Evolutionary conservation across 2,329 filamentous ascomycete species (phyloP), one percentile per base, ranked within the genome.

Genomic region (Aspergillus uvarum): DNA sequence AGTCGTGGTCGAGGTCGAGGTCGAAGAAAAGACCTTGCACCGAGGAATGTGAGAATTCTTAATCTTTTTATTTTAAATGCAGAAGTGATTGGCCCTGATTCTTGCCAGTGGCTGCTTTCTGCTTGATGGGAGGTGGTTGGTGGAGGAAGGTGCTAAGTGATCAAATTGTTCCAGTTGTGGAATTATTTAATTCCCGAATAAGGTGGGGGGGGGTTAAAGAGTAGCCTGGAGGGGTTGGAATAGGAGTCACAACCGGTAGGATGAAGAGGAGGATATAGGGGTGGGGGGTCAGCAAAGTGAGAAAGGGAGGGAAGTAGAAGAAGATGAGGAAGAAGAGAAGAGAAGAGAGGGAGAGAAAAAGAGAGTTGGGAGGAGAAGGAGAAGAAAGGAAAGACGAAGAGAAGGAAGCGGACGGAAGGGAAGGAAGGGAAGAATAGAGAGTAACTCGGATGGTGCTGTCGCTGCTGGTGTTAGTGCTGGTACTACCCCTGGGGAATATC

Each of bases 351-450:
- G 51, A 56, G n/a, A 42, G 31, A 44, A 44, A 21, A 54, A 55
- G 56, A 58, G 55, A 47, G 57, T 59, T 49, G 44, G 19, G 14
- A 59, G 50, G 48, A 29, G 56, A 58, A 48, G 48, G 54, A 49
- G 42, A 56, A 48, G 49, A 54, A 54, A 47, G 53, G 58, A 57
- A 48, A 53, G 58, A 32, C 47, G 24, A 42, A 42, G 51, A 38
- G 55, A 56, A 58, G 54, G 44, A 49, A 62, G 61, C 62, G 63
- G 59, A 59, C 57, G 50, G 65, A 58, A 55, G 38, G 51, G 47
- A 29, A 54, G 31, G 32, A 14, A 38, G 38, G 26, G 22, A 49
- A 29, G 16, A 22, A 22, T 22, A 22, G 22, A 22, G 32, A 16
- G 26, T 8, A 29, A 29, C 26, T 29, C 26, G 26, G 7, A 29